Evolutionary conservation across 306 rosid genomes (phyloP).

Genomic region (Castanea crenata): DNA sequence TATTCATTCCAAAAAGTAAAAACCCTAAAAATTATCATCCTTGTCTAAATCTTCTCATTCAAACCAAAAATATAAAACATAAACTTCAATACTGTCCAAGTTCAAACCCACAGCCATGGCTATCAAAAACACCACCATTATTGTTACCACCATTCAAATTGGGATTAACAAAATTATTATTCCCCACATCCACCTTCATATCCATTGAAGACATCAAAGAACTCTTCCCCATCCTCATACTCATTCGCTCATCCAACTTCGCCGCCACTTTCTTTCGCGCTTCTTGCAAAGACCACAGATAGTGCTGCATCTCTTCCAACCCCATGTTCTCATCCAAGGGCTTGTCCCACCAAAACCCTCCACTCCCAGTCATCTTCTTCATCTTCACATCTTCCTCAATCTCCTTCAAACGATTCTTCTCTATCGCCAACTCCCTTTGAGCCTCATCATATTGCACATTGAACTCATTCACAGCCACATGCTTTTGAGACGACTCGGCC

Average conservation of each 20-base stretch:
- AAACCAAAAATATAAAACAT: no score
- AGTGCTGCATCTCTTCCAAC: conserved; percentile 27
- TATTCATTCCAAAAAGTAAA: no score
- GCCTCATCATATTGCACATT: conserved; percentile 29
- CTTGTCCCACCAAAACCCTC: conserved; percentile 42
- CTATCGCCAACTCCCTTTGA: conserved; percentile 23
- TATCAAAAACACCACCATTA: no score
- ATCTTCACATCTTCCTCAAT: background rate
- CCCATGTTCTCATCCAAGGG: conserved; percentile 31
- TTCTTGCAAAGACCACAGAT: conserved; percentile 23
- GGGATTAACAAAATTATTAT: background rate
- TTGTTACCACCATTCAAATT: no score
- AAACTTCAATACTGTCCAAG: no score
- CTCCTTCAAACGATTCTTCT: conserved; percentile 25
- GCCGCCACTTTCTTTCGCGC: conserved; percentile 25
- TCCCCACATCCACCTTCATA: background rate
- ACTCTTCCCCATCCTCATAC: background rate
- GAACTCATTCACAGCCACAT: background rate
- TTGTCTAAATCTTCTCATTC: no score
- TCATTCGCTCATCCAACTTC: background rate
- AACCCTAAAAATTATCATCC: no score
- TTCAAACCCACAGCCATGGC: no score
- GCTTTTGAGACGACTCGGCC: background rate
- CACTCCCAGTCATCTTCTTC: background rate
- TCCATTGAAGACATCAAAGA: background rate